Base-by-base conservation (phyloP, 345 rosid species). In the Syzygium oleosum region DNA sequence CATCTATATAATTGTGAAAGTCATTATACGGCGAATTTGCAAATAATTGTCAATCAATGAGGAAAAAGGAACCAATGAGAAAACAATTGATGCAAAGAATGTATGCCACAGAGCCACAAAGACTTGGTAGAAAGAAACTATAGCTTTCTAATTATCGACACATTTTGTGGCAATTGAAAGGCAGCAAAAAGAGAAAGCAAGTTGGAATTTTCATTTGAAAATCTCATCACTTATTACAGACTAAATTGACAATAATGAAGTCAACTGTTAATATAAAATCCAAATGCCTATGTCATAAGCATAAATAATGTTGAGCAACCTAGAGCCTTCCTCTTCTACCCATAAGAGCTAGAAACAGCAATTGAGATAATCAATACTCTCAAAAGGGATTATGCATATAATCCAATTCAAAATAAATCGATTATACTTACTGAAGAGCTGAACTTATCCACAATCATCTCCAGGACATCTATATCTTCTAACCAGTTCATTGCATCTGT, bases 391-490 rank as follows among this genome's bases (percentile, higher is more conserved):
- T 38, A 43, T 73, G 25, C 86, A 53, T 56, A 29, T 84, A 84
- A 29, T 85, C 85, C 59, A 88, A 55, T 55, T 65, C 12, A 19
- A 85, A 86, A 58, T 58, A 52, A 59, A 49, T 31, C n/a, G 19
- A 56, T 65, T 27, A 29, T 84, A 93, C 98, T 92, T 92, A 97
- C 99, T 27, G 99, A 95, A 89, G 98, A 94, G 93, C 97, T 95
- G 94, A 96, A 94, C 92, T 95, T 97, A 91, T 95, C 96, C 52
- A 94, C 94, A 90, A 97, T 97, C 98, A 95, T 96, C 92, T 97
- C 97, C 90, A 97, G 88, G 55, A 96, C 93, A 93, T 96, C 93
- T 78, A 96, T 95, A 84, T 95, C 97, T 86, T 95, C 98, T 85
- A 97, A 94, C 99, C 99, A 96, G 90, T 92, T 95, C 94, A 97